A percentile compares a stretch with the other conserved stretches of the same genome.
Evolutionary conservation across 2,329 filamentous ascomycete species (phyloP).

Genomic region (Berkeleyomyces rouxiae): DNA sequence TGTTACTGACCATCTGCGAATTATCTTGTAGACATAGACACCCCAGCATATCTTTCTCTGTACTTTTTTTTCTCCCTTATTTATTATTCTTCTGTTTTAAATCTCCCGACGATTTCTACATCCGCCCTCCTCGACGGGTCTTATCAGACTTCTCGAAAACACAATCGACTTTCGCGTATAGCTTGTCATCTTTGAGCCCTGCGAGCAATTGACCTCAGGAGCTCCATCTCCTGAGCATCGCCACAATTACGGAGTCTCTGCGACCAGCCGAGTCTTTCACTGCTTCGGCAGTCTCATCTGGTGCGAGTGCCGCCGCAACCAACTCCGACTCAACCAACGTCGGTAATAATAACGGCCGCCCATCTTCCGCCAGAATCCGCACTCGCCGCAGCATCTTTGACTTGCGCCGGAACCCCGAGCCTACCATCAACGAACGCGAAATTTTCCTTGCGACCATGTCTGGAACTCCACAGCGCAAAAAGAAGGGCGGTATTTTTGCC

Average conservation of each 20-base stretch:
- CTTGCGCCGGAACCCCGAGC: constrained; percentile 17
- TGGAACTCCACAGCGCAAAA: constrained; percentile 35
- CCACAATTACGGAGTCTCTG: constrained; percentile 14
- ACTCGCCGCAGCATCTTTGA: constrained; percentile 12
- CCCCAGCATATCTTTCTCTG: not conserved
- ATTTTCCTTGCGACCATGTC: constrained; percentile 13
- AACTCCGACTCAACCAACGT: constrained; percentile 7
- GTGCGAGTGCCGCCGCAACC: constrained; percentile 12
- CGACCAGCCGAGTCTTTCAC: constrained; percentile 13
- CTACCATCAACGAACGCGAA: constrained; percentile 10
- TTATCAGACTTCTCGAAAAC: not conserved
- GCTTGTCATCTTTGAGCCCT: not conserved
- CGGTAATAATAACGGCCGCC: constrained; percentile 7
- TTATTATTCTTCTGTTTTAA: not conserved
- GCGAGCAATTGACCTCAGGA: constrained; percentile 9
- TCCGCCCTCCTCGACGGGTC: not conserved
- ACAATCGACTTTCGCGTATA: not conserved
- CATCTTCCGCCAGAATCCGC: constrained; percentile 11
- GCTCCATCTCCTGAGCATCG: constrained; percentile 12
- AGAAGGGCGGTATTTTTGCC: constrained; percentile 36
- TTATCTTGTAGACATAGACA: not conserved
- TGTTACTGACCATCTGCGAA: not conserved
- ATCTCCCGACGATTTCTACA: not conserved
- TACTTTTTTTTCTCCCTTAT: not conserved
- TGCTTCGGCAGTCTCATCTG: constrained; percentile 14